Conservation (phyloP, 148 eudicot species). For the Nyssa sinensis region DNA sequence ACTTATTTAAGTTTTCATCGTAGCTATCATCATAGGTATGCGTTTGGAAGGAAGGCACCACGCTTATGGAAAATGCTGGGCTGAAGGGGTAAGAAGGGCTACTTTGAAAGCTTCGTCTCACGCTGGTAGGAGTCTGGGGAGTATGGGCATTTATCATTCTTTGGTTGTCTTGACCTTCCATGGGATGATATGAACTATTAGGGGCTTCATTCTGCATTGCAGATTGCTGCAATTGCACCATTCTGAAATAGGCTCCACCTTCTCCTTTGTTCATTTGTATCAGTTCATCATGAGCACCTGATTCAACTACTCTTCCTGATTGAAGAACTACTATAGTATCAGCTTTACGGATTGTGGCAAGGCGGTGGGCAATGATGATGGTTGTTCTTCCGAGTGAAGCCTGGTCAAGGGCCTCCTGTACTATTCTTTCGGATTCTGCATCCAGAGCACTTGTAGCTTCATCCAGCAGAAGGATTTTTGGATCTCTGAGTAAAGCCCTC, state of each 20-base stretch:
- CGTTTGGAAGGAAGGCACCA: neutral
- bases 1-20: neutral
- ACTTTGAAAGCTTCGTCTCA: neutral
- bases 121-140: neutral
- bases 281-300: neutral
- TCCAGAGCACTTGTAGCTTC: constrained; percentile 3
- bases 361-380: neutral
- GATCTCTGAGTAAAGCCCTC: neutral
- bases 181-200: neutral
- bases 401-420: neutral
- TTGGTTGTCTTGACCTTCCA: neutral
- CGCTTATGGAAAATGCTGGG: constrained; percentile 1
- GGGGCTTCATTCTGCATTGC: neutral
- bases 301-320: neutral
- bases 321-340: constrained; percentile 1
- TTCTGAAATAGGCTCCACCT: constrained; percentile 10
- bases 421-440: neutral
- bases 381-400: neutral
- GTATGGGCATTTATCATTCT: neutral
- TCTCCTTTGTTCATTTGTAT: constrained; percentile 4
- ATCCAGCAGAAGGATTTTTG: neutral
- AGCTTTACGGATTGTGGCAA: neutral
- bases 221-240: constrained; percentile 22
- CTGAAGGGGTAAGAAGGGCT: constrained; percentile 3
- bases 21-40: neutral